A percentile compares a stretch with the other conserved stretches of the same genome.
Evolutionary conservation across 768 basidiomycete genomes (phyloP).

Genomic region (Suillus alpinus): DNA sequence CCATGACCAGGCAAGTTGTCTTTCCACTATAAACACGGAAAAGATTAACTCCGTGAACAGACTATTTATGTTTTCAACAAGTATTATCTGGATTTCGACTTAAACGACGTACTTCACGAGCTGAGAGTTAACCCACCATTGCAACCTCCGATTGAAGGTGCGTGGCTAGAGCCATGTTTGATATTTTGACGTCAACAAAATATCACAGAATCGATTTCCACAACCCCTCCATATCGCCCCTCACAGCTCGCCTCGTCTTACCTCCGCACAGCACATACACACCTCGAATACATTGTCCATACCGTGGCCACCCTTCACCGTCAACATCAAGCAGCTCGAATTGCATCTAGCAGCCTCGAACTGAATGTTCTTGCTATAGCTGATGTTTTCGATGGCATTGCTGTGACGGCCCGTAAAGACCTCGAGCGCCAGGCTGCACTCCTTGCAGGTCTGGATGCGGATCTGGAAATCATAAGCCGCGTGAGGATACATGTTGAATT

Average conservation of each 20-base stretch:
- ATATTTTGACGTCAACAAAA: not conserved
- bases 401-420: conserved; percentile 53
- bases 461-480: conserved; percentile 65
- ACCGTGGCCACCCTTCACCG: conserved; percentile 51
- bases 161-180: conserved; percentile 10
- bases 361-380: conserved; percentile 67
- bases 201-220: conserved; percentile 51
- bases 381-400: conserved; percentile 67
- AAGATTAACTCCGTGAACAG: conserved; percentile 32
- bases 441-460: conserved; percentile 63
- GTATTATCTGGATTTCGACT: conserved; percentile 66
- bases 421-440: conserved; percentile 64
- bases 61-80: conserved; percentile 85
- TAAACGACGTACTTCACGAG: conserved; percentile 62
- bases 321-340: conserved; percentile 68
- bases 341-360: conserved; percentile 73
- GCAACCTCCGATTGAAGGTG: conserved; percentile 74
- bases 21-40: not conserved
- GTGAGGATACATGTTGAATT: conserved; percentile 76
- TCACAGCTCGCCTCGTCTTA: conserved; percentile 67
- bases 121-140: conserved; percentile 59
- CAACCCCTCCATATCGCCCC: conserved; percentile 71
- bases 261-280: conserved; percentile 58
- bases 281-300: conserved; percentile 60
- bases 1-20: conserved; percentile 65